Evolutionary conservation across 2,329 filamentous ascomycete genomes (phyloP).

Genomic region (Mycosphaerella sp.): DNA sequence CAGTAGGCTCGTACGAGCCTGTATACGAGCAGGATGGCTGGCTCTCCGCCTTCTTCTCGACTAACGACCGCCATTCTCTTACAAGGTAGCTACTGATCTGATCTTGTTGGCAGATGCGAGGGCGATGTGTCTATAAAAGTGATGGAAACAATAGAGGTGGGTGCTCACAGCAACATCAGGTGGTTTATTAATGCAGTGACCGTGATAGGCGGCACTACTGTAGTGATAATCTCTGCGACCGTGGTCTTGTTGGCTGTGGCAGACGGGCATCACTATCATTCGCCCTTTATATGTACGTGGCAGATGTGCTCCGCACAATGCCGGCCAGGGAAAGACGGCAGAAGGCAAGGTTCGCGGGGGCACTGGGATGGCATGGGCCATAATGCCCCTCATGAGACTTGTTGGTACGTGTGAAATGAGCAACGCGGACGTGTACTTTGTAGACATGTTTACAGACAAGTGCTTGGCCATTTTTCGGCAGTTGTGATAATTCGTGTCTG

Average conservation of each 20-base stretch:
- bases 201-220: not conserved
- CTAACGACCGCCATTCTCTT: not conserved
- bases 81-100: not conserved
- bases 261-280: not conserved
- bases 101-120: not conserved
- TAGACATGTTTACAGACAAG: not conserved
- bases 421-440: not conserved
- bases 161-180: not conserved
- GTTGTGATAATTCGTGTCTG: not conserved
- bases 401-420: not conserved
- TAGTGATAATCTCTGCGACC: not conserved
- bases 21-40: constrained; percentile 15
- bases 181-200: not conserved
- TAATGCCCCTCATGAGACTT: no score
- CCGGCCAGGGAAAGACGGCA: not conserved
- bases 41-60: not conserved
- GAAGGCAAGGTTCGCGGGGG: not conserved
- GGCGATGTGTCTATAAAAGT: not conserved
- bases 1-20: constrained; percentile 21
- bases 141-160: no score
- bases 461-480: not conserved
- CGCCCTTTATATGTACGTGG: not conserved
- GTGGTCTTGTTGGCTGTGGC: not conserved
- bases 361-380: not conserved
- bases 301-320: not conserved